Base-by-base conservation (phyloP, 2,329 filamentous ascomycete species). In the Pseudocercospora fijiensis region DNA sequence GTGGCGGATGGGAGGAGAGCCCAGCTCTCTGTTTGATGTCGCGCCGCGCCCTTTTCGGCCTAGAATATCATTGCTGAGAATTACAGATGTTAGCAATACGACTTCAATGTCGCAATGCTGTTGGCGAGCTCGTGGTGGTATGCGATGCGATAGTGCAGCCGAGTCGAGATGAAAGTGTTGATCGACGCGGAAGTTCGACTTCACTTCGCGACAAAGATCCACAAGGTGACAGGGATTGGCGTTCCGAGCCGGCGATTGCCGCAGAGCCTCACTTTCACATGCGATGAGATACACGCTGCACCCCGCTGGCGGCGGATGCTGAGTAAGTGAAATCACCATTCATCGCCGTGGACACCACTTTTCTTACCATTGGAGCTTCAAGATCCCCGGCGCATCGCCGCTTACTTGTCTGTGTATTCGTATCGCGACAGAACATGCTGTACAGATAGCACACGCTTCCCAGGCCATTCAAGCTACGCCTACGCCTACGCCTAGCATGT, bases 401-500 rank as follows among this genome's bases (percentile, higher is more conserved):
- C 16, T 53, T 9, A 11, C 10, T 37, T 16, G n/a, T 33, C 22
- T 33, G 28, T 37, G 53, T 41, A 56, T 56, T 20, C 37, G 18
- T 37, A 56, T 24, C 7, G 53, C 53, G n/a, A 18, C 53, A 20
- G 18, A 56, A 10, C 18, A 24, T 56, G 53, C 1, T 37, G 16
- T 22, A 16, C n/a, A 41, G 18, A 20, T 41, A 33, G 28, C 45
- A 41, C n/a, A 13, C 51, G 28, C 27, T 11, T 24, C 45, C 10
- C 45, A 20, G 20, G 26, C 49, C 26, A 13, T 4, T 26, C 49
- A 11, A 53, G 16, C 26, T n/a, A 28, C 20, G 5, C 41, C 20
- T 27, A 24, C 49, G 22, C 26, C 20, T 10, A 24, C 26, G 53
- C 58, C 58, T 57, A 62, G 41, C 30, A 68, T 68, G 66, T 68